phyloP scores from a whole-genome alignment of 768 basidiomycete genomes.

The Trametes cingulata region DNA sequence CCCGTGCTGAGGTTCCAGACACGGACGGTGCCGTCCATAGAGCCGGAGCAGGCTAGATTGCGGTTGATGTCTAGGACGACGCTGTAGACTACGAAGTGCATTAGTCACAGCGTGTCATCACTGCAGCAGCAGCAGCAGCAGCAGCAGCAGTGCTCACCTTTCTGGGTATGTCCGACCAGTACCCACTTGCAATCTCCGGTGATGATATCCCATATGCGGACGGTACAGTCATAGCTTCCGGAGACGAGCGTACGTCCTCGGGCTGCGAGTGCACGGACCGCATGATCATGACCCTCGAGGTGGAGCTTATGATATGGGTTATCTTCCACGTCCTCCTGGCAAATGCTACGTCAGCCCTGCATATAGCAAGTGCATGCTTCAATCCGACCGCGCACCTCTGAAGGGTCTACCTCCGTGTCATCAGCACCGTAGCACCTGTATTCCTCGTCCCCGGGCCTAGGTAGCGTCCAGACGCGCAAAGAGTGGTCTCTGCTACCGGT shows the following conservation, averaged over 20 bases:
- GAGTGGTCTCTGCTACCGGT: conserved; percentile 73
- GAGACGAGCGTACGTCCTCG: conserved; percentile 89
- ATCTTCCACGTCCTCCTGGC: conserved; percentile 63
- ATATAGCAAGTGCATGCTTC: background rate
- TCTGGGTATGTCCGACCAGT: conserved; percentile 86
- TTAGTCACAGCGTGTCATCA: too few species aligned
- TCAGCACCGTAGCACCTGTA: conserved; percentile 68
- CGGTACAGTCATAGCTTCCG: conserved; percentile 94
- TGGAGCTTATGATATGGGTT: conserved; percentile 91
- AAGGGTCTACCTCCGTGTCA: conserved; percentile 59
- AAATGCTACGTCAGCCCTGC: background rate
- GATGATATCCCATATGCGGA: conserved; percentile 93
- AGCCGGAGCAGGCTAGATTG: conserved; percentile 92
- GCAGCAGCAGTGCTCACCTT: conserved; percentile 66
- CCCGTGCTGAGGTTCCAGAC: conserved; percentile 91
- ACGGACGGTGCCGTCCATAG: conserved; percentile 97
- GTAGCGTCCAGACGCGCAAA: conserved; percentile 66
- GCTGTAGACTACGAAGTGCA: conserved; percentile 72
- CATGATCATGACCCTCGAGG: conserved; percentile 88
- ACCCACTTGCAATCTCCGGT: conserved; percentile 80
- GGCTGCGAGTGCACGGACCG: conserved; percentile 90
- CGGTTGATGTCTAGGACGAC: conserved; percentile 87
- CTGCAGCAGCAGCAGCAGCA: too few species aligned
- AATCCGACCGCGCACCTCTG: conserved; percentile 37
- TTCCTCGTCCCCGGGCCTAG: conserved; percentile 70